Evolutionary conservation across 768 basidiomycete species (phyloP), one percentile per base, ranked within the genome.

Genomic region (Lentinula raphanica): DNA sequence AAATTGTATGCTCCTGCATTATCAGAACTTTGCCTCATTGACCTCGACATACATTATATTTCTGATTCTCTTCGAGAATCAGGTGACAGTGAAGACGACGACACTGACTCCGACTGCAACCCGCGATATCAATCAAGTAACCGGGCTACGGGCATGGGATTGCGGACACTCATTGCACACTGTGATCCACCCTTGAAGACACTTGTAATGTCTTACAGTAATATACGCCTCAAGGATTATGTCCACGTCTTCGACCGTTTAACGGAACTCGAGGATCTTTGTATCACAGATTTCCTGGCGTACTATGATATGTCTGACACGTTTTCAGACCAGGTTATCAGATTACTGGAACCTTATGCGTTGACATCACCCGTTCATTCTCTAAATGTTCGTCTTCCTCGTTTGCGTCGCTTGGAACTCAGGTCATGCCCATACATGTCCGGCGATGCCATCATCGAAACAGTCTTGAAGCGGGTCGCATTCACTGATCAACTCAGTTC

Each of bases 211-310:
- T 85, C 90, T 64, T 87, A 85, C 63, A 85, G 86, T 54, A 89
- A 91, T 71, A 85, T 90, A 82, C 85, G 88, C 45, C 90, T 88
- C 31, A 91, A 90, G 71, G 90, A 92, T 66, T 92, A 91, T 66
- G 67, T 64, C 29, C 88, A 83, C 72, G 73, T 84, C 48, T 91
- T 91, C 61, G 80, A 83, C 58, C 74, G 77, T 38, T 71, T 88
- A 11, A 66, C 68, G 0, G 59, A 68, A 32, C 72, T 92, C 48
- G 79, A 81, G 63, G 79, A 83, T 49, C 91, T 92, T 68, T 76
- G 79, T 49, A 90, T 92, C 63, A 83, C 86, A 56, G 89, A 86
- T 23, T 90, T 87, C n/a, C n/a, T n/a, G n/a, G n/a, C n/a, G n/a
- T n/a, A n/a, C n/a, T n/a, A n/a, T 8, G 90, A 92, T 68, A 87